phyloP scores from a whole-genome alignment of 2,329 filamentous ascomycete genomes.

The Aspergillus novofumigatus region DNA sequence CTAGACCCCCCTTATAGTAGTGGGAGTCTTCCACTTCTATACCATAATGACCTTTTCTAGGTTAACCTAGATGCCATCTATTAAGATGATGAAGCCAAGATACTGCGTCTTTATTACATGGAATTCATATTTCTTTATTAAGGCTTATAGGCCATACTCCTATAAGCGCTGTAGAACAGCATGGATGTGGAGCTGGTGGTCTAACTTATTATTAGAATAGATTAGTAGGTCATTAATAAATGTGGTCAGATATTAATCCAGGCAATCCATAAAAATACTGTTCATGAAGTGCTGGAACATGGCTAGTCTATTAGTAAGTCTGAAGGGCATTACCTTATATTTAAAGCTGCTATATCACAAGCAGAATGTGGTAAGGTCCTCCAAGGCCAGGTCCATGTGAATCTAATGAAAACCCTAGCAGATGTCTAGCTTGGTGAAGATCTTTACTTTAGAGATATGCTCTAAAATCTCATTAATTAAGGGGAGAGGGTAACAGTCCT shows the following conservation, averaged over 20 bases:
- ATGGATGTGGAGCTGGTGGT: neutral
- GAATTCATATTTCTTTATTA: neutral
- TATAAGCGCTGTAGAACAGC: neutral
- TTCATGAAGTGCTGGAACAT: neutral
- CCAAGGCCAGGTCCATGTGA: neutral
- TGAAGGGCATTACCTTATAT: neutral
- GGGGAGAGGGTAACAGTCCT: no score
- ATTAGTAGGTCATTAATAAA: no score
- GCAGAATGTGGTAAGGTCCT: neutral
- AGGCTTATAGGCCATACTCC: neutral
- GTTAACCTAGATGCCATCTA: neutral
- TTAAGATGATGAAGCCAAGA: neutral
- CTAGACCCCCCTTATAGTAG: neutral
- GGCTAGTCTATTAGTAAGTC: neutral
- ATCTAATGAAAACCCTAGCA: neutral
- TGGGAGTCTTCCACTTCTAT: neutral
- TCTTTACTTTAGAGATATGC: neutral
- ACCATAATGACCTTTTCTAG: neutral
- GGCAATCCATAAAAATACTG: neutral
- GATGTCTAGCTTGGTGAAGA: neutral
- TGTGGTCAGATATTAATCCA: no score
- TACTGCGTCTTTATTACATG: neutral
- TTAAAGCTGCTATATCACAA: neutral
- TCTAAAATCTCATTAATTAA: no score
- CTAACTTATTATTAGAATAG: neutral